Conservation (phyloP, 1,284 basidiomycete species). For the Tetrapyrgos nigripes region DNA sequence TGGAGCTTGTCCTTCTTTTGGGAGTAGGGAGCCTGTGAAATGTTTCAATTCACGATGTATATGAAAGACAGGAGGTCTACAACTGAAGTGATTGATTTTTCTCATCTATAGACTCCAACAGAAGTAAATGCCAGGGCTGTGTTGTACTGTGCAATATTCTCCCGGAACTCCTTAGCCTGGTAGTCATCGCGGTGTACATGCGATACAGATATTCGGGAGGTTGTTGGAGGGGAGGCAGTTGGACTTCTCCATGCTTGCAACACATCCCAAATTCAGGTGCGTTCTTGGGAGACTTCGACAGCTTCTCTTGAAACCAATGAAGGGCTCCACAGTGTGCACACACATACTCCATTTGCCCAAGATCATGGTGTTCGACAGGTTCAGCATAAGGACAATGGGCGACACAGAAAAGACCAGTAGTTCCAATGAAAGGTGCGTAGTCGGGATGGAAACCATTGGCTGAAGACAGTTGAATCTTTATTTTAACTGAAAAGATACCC, state of each 20-base stretch:
- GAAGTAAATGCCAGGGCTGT: constrained; percentile 46
- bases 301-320: constrained; percentile 21
- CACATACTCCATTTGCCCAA: constrained; percentile 22
- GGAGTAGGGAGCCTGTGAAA: constrained; percentile 35
- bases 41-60: constrained; percentile 47
- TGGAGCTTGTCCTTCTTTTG: constrained; percentile 23
- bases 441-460: no score
- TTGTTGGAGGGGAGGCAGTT: constrained; percentile 1
- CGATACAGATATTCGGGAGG: constrained; percentile 17
- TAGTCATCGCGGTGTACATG: constrained; percentile 21
- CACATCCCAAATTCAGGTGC: constrained; percentile 39
- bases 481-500: no score
- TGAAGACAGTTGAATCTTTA: no score
- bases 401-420: no score
- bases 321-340: constrained; percentile 28
- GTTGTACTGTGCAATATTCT: constrained; percentile 41
- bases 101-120: constrained; percentile 32
- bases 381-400: no score
- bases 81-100: constrained; percentile 33
- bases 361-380: no score
- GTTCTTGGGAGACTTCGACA: background rate
- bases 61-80: constrained; percentile 38
- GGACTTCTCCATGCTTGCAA: constrained; percentile 29
- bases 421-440: no score
- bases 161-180: constrained; percentile 24